These are phyloP conservation scores for Shiraia bambusicola DNA, from an alignment of 2,329 filamentous ascomycete genomes.

Conservation along the genomic window DNA sequence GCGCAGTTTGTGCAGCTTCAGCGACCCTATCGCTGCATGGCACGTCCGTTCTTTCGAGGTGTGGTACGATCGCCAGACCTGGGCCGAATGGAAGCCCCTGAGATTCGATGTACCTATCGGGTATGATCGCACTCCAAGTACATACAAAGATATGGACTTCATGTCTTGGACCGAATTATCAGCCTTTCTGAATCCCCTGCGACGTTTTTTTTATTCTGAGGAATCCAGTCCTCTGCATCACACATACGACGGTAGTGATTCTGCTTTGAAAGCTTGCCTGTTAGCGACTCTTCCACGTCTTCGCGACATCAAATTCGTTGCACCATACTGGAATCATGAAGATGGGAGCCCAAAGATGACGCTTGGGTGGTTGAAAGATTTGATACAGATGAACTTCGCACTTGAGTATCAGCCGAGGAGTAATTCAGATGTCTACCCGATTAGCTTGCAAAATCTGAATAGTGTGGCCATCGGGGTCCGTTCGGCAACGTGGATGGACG, in stretches of 20 bases:
- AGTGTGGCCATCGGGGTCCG: slow-evolving; percentile 8
- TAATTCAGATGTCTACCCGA: slow-evolving; percentile 4
- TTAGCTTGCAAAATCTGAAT: slow-evolving; percentile 3
- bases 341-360: neutral
- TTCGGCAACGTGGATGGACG: slow-evolving; percentile 10
- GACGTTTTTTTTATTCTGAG: no score
- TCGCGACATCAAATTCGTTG: slow-evolving; percentile 10
- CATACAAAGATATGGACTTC: neutral
- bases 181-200: no score
- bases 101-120: slow-evolving; percentile 3
- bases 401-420: slow-evolving; percentile 1
- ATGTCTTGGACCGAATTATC: slow-evolving; percentile 5
- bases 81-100: slow-evolving; percentile 12
- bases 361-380: slow-evolving; percentile 9
- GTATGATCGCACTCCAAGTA: neutral
- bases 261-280: slow-evolving; percentile 10
- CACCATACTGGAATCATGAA: neutral
- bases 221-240: no score
- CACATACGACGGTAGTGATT: slow-evolving; percentile 12
- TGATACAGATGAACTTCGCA: neutral
- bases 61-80: slow-evolving; percentile 13
- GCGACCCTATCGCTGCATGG: slow-evolving; percentile 13
- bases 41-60: slow-evolving; percentile 15
- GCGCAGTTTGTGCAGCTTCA: slow-evolving; percentile 10
- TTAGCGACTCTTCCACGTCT: slow-evolving; percentile 11